Conservation (phyloP, 1,139 yeast genomes). For the Zhuliangozyma parablackwelliae region DNA sequence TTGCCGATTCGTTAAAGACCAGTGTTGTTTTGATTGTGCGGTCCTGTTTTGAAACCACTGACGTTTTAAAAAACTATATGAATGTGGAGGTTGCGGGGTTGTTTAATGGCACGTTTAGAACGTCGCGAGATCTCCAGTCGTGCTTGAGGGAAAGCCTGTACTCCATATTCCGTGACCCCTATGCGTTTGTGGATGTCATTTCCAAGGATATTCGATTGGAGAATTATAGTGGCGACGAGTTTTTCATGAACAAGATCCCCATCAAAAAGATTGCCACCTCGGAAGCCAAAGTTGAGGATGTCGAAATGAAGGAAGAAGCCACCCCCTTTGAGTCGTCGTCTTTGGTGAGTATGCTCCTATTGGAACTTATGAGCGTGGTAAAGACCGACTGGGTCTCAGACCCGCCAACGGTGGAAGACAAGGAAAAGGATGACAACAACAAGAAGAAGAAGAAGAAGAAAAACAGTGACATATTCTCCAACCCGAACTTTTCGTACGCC, state of each 20-base stretch:
- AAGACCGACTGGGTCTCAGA: constrained; percentile 48
- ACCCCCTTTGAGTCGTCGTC: constrained; percentile 42
- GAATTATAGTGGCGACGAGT: constrained; percentile 36
- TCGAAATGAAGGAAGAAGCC: constrained; percentile 23
- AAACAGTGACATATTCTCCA: constrained; percentile 30
- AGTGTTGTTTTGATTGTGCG: constrained; percentile 47
- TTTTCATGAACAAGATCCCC: constrained; percentile 14
- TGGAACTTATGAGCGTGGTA: constrained; percentile 58
- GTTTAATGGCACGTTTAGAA: constrained; percentile 22
- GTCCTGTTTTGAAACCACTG: constrained; percentile 63
- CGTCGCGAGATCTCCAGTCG: constrained; percentile 44
- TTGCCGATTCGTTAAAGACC: constrained; percentile 12
- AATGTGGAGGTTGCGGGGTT: constrained; percentile 41
- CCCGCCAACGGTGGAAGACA: constrained; percentile 16
- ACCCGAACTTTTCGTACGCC: constrained; percentile 55
- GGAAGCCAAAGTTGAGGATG: constrained; percentile 19
- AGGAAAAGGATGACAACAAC: constrained; percentile 10
- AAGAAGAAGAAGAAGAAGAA: constrained; percentile 15
- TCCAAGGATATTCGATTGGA: constrained; percentile 46
- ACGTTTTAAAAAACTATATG: constrained; percentile 47
- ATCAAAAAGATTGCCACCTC: constrained; percentile 9
- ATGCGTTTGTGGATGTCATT: constrained; percentile 49
- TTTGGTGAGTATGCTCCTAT: constrained; percentile 55
- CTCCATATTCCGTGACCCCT: constrained; percentile 57
- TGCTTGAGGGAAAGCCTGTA: constrained; percentile 54